Evolutionary conservation across 108 stramenopile species (phyloP), one percentile per base, ranked within the genome.

Genomic region (Cyclotella atomus): DNA sequence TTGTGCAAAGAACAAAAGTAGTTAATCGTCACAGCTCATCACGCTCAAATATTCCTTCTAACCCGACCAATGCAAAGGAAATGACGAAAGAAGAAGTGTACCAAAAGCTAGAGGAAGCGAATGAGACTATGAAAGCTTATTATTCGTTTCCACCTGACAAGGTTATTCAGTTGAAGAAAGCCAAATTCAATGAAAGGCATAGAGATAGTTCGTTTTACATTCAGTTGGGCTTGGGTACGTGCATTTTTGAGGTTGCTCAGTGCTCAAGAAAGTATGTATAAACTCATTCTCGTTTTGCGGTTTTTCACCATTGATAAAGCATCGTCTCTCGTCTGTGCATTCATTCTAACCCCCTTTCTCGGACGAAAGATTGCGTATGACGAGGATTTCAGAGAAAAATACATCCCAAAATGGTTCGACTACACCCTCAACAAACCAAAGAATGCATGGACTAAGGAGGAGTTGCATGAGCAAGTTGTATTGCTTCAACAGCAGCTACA

Each of bases 321-420:
- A 43, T 65, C 78, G 14, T 75, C 85, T 20, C 84, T 92, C 41
- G 17, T 85, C 0, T 71, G 78, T 20, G 82, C 85, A 20, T 94
- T 94, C 57, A 54, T 90, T 17, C 56, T 73, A 46, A 87, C 89
- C 10, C 91, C 93, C 14, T 84, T 92, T 46, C 52, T 94, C 27
- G 93, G 93, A 17, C 75, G 80, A 16, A 88, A 88, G 60, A 94
- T 94, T 55, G 93, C 93, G 7, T 82, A 86, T 25, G 93, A 94
- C 49, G 82, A 85, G 25, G 88, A 91, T 55, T 92, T 94, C 71
- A 80, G 85, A 27, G 49, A 84, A 14, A 88, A 86, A 46, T 94
- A 85, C 60, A 72, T 94, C 57, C 93, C 93, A 16, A 74, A 61
- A 21, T 94, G 89, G 89, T 94, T 92, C 63, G 91, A 94, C 62